A percentile compares a stretch with the other conserved stretches of the same genome.
Conservation (phyloP, 768 basidiomycete genomes). For the Termitomyces sp. region DNA sequence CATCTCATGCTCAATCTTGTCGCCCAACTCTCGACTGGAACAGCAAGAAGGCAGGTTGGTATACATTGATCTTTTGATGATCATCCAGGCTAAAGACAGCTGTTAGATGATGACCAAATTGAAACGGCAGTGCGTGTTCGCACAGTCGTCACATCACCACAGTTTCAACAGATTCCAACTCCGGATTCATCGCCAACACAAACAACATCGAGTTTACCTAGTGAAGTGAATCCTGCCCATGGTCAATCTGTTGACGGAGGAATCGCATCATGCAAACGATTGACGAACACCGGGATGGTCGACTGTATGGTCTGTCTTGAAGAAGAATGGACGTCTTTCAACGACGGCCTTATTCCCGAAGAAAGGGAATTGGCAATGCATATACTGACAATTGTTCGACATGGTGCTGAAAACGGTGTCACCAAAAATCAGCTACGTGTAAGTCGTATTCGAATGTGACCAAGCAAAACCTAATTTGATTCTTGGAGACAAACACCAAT, state of each 20-base stretch:
- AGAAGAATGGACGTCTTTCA: constrained; percentile 30
- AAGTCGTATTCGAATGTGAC: constrained; percentile 12
- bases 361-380: constrained; percentile 25
- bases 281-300: constrained; percentile 26
- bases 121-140: constrained; percentile 61
- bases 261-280: constrained; percentile 43
- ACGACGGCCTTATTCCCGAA: constrained; percentile 21
- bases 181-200: constrained; percentile 13
- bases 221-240: constrained; percentile 28
- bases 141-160: constrained; percentile 21
- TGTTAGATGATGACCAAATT: constrained; percentile 76
- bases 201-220: constrained; percentile 13
- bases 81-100: neutral
- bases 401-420: constrained; percentile 34
- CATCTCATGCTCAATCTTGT: constrained; percentile 49
- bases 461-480: neutral
- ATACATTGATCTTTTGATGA: constrained; percentile 2
- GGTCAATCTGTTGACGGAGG: constrained; percentile 36
- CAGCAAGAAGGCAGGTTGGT: constrained; percentile 81
- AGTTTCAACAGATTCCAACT: constrained; percentile 13
- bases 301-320: constrained; percentile 44
- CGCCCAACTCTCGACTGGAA: constrained; percentile 69
- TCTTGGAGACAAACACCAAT: constrained; percentile 12
- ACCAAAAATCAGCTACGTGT: constrained; percentile 34
- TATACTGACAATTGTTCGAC: constrained; percentile 31